Percentiles rank a stretch among this genome's conserved stretches.
phyloP scores from a whole-genome alignment of 2,329 filamentous ascomycete genomes.

The Sporothrix schenckii region DNA sequence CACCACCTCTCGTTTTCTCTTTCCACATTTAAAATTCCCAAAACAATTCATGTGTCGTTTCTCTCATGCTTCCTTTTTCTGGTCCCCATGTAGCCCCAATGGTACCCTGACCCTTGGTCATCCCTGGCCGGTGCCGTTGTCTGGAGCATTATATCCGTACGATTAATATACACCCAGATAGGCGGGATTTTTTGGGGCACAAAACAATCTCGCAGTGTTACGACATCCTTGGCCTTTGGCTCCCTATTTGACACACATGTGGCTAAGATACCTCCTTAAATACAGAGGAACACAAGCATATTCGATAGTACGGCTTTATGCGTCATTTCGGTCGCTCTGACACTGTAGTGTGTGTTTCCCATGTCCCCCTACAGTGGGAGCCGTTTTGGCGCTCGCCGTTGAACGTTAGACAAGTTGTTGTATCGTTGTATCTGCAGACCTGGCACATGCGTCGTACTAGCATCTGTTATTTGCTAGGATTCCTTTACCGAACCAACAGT shows the following conservation, averaged over 20 bases:
- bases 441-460: background rate
- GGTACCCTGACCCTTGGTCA: background rate
- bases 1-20: background rate
- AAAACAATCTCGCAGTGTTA: slow-evolving; percentile 9
- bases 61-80: background rate
- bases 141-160: background rate
- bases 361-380: too few species aligned
- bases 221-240: background rate
- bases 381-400: background rate
- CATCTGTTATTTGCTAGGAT: background rate
- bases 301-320: background rate
- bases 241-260: background rate
- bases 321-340: background rate
- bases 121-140: slow-evolving; percentile 1
- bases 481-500: background rate
- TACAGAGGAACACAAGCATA: slow-evolving; percentile 5
- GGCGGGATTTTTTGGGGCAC: slow-evolving; percentile 1
- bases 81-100: background rate
- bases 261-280: background rate
- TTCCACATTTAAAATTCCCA: background rate
- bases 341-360: background rate
- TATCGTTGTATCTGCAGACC: background rate
- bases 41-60: background rate
- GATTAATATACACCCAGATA: background rate
- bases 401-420: background rate